phyloP scores from a whole-genome alignment of 2,329 filamentous ascomycete species.

The Colletotrichum sp. region DNA sequence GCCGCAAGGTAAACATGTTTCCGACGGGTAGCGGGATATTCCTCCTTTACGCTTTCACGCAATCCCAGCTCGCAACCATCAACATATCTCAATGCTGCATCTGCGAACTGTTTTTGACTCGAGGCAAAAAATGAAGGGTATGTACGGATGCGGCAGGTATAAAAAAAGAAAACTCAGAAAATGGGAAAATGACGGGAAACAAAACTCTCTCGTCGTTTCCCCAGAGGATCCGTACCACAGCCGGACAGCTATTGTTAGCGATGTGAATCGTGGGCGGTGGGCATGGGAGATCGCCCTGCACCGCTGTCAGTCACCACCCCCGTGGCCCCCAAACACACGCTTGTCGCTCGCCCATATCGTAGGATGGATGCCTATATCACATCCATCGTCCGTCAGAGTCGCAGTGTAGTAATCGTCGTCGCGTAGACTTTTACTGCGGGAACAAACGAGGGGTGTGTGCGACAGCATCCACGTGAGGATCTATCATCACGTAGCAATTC shows the following conservation, averaged over 20 bases:
- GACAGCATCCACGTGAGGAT: slow-evolving; percentile 10
- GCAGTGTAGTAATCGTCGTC: background rate
- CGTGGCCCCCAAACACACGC: background rate
- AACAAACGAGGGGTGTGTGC: background rate
- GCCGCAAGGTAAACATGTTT: slow-evolving; percentile 1
- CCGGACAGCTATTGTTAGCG: background rate
- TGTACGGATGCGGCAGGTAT: background rate
- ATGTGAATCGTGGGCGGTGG: background rate
- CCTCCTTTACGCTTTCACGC: background rate
- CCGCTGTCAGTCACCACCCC: background rate
- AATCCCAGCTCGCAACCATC: background rate
- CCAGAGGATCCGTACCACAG: background rate
- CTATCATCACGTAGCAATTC: background rate
- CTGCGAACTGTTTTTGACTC: slow-evolving; percentile 3
- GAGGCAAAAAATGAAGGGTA: background rate
- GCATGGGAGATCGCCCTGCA: background rate
- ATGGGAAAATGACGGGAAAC: background rate
- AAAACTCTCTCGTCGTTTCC: background rate
- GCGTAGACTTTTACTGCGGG: background rate
- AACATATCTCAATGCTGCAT: background rate
- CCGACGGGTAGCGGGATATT: background rate
- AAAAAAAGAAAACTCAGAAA: background rate
- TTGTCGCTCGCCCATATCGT: background rate
- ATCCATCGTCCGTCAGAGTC: background rate
- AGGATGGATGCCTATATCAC: background rate